Evolutionary conservation across 352 stramenopile genomes (phyloP), one percentile per base, ranked within the genome.

Genomic region (Globisporangium barbulae): DNA sequence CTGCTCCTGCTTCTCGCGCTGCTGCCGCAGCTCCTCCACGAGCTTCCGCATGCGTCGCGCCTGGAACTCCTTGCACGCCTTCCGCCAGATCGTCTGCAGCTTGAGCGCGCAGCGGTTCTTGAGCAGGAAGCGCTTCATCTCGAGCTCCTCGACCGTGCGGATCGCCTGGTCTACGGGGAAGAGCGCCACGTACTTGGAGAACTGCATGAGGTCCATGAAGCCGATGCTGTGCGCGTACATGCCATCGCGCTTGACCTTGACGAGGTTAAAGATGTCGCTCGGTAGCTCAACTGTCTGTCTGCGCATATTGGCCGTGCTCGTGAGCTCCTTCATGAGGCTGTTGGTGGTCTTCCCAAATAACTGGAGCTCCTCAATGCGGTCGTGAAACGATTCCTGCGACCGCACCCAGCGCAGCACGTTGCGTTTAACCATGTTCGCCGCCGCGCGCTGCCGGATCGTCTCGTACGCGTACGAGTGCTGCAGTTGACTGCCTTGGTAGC

Each of bases 91-190:
- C 17, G 57, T 70, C 72, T 91, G 83, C 7, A 91, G 71, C 65
- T 90, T 91, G 31, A 88, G 62, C 8, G 69, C 67, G 33, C 80
- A 87, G 0, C 83, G 75, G 13, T 71, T 59, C 41, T 81, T 62
- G 33, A 78, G 78, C 33, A 91, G 65, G 25, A 72, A 75, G 12
- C 76, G 75, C 35, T 85, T 86, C 61, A 59, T 67, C 35, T 82
- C 72, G n/a, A 90, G 70, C 35, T 77, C 74, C n/a, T 85, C 75
- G 12, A 90, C 70, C 9, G 71, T 69, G 0, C 83, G 77, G 12
- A 91, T 55, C 10, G 80, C 83, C 28, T 91, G 75, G 53, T 91
- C 83, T 1, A 91, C 75, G 0, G 83, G 74, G 45, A 85, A 90
- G 31, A 90, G 60, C 19, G 80, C 80, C 42, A 91, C 65, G 69